phyloP scores from a whole-genome alignment of 2,329 filamentous ascomycete species.

The Colletotrichum graminicola region DNA sequence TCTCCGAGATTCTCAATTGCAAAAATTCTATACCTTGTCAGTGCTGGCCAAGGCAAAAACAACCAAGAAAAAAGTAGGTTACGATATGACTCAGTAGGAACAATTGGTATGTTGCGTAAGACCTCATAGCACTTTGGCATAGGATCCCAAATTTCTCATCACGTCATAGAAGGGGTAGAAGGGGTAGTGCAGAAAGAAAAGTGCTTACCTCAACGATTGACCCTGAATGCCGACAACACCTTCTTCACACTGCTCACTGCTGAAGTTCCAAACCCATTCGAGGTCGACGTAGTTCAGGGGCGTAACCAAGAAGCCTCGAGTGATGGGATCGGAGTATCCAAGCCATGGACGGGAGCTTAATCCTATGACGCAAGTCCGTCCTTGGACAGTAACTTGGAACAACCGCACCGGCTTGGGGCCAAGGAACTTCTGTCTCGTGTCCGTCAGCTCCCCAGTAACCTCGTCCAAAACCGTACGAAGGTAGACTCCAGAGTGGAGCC shows the following conservation, averaged over 20 bases:
- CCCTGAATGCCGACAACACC: slow-evolving; percentile 95
- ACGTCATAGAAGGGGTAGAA: slow-evolving; percentile 54
- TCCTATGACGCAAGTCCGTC: slow-evolving; percentile 86
- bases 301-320: slow-evolving; percentile 90
- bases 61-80: neutral
- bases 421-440: slow-evolving; percentile 93
- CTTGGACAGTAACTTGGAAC: slow-evolving; percentile 90
- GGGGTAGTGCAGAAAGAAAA: slow-evolving; percentile 47
- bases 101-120: slow-evolving; percentile 81
- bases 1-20: slow-evolving; percentile 88
- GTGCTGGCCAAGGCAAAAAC: slow-evolving; percentile 41
- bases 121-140: slow-evolving; percentile 68
- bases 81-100: slow-evolving; percentile 84
- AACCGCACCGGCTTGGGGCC: slow-evolving; percentile 91
- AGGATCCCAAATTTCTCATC: slow-evolving; percentile 75
- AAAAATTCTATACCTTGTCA: slow-evolving; percentile 77
- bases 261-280: slow-evolving; percentile 97
- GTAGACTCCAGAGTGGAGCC: slow-evolving; percentile 94
- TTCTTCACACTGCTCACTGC: slow-evolving; percentile 92
- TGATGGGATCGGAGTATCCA: slow-evolving; percentile 90
- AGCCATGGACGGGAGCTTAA: slow-evolving; percentile 96
- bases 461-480: slow-evolving; percentile 95
- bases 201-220: slow-evolving; percentile 82
- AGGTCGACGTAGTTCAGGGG: slow-evolving; percentile 89
- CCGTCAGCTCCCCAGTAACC: slow-evolving; percentile 92